phyloP scores from a whole-genome alignment of 2,329 filamentous ascomycete species.

The Trichoderma koningii region DNA sequence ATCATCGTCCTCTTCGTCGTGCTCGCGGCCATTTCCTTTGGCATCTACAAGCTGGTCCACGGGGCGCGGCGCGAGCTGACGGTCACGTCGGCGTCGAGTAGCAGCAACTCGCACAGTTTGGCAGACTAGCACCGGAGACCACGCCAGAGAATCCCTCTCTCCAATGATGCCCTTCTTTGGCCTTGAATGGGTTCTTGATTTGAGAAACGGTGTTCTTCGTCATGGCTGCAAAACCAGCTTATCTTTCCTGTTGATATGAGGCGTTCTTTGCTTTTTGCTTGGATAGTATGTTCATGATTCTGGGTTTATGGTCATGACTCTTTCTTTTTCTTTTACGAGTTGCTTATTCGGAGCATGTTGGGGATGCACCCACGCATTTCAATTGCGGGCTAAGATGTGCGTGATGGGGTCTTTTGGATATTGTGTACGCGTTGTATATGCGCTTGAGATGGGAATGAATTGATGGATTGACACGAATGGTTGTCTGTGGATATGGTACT shows the following conservation, averaged over 20 bases:
- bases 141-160: neutral
- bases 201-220: neutral
- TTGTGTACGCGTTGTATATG: neutral
- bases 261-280: neutral
- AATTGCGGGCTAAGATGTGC: neutral
- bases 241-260: neutral
- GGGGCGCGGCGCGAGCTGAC: conserved; percentile 50
- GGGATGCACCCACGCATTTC: neutral
- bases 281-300: neutral
- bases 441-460: neutral
- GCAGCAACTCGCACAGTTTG: conserved; percentile 35
- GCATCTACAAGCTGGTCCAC: conserved; percentile 63
- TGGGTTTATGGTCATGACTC: neutral
- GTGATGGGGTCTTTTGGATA: neutral
- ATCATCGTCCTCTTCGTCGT: conserved; percentile 67
- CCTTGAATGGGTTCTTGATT: too few relatives aligned
- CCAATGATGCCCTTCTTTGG: too few relatives aligned
- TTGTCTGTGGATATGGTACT: neutral
- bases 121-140: conserved; percentile 30
- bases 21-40: conserved; percentile 62
- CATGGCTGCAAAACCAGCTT: neutral
- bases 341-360: neutral
- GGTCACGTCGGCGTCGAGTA: conserved; percentile 40
- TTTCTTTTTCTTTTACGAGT: neutral
- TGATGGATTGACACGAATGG: neutral